Evolutionary conservation across 164 flowering plant species (phyloP).

Genomic region (Vitis rupestris): DNA sequence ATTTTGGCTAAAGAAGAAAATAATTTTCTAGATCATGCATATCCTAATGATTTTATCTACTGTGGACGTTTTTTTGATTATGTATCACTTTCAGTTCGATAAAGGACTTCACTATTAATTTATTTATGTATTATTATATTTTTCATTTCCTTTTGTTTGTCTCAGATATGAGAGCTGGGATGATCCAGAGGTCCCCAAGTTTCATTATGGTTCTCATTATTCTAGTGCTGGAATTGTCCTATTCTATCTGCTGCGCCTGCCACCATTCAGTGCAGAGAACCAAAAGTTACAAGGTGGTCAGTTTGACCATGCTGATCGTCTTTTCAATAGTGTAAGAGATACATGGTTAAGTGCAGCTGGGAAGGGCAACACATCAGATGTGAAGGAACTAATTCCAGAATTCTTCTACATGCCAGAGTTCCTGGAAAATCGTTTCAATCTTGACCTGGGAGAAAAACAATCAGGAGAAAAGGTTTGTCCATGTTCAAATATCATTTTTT

Average conservation of each 20-base stretch:
- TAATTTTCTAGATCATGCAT: background rate
- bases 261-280: constrained; percentile 94
- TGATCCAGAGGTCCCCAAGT: constrained; percentile 99
- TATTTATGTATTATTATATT: constrained; percentile 3
- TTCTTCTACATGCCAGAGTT: constrained; percentile 99
- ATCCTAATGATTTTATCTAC: too few relatives aligned
- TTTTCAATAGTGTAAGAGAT: constrained; percentile 87
- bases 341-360: constrained; percentile 99
- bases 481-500: background rate
- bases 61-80: too few relatives aligned
- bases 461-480: constrained; percentile 94
- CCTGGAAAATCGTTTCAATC: constrained; percentile 78
- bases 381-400: constrained; percentile 97
- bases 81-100: too few relatives aligned
- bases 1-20: background rate
- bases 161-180: constrained; percentile 99
- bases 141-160: background rate
- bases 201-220: constrained; percentile 99
- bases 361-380: constrained; percentile 98
- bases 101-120: background rate
- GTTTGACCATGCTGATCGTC: constrained; percentile 99
- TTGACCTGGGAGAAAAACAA: constrained; percentile 95
- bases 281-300: constrained; percentile 99
- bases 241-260: constrained; percentile 90
- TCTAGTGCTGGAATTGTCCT: constrained; percentile 99